Evolutionary conservation across 192 early-diverging fungal species (phyloP).

Genomic region (Blastocladiella britannica): DNA sequence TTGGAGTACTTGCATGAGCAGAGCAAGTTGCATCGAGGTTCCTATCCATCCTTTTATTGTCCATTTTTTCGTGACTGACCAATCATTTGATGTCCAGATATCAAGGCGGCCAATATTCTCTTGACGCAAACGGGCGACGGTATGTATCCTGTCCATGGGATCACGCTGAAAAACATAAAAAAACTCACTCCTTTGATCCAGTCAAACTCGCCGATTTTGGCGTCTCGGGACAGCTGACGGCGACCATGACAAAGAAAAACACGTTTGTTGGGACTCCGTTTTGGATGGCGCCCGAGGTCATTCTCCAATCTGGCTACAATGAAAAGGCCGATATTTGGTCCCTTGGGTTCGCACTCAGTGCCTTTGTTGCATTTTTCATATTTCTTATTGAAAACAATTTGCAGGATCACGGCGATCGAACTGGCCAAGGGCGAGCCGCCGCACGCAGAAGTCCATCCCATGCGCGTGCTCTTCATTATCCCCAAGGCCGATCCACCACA

Average conservation of each 20-base stretch:
- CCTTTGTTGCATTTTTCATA: background rate
- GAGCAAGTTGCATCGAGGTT: slow-evolving; percentile 66
- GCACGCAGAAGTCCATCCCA: slow-evolving; percentile 77
- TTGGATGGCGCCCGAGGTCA: slow-evolving; percentile 91
- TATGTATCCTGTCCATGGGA: too few species aligned
- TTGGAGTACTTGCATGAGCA: slow-evolving; percentile 82
- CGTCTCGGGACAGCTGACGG: slow-evolving; percentile 82
- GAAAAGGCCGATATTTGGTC: slow-evolving; percentile 32
- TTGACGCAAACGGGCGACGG: slow-evolving; percentile 47
- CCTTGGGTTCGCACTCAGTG: background rate
- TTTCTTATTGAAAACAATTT: background rate
- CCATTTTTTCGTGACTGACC: background rate
- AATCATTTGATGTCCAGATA: slow-evolving; percentile 33
- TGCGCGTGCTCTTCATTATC: slow-evolving; percentile 86
- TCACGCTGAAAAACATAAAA: too few species aligned
- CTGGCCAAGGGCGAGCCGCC: slow-evolving; percentile 83
- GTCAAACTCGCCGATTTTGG: slow-evolving; percentile 97
- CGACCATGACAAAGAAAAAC: slow-evolving; percentile 79
- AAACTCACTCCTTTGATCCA: too few species aligned
- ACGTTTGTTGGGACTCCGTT: slow-evolving; percentile 97
- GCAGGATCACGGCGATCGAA: slow-evolving; percentile 83
- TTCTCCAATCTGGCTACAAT: slow-evolving; percentile 83
- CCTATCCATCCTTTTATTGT: background rate
- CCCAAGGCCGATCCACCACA: slow-evolving; percentile 72
- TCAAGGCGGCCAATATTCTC: slow-evolving; percentile 83